These are phyloP conservation scores for Aciculoconidium aculeatum DNA, from an alignment of 805 yeast genomes.

Conservation along the genomic window DNA sequence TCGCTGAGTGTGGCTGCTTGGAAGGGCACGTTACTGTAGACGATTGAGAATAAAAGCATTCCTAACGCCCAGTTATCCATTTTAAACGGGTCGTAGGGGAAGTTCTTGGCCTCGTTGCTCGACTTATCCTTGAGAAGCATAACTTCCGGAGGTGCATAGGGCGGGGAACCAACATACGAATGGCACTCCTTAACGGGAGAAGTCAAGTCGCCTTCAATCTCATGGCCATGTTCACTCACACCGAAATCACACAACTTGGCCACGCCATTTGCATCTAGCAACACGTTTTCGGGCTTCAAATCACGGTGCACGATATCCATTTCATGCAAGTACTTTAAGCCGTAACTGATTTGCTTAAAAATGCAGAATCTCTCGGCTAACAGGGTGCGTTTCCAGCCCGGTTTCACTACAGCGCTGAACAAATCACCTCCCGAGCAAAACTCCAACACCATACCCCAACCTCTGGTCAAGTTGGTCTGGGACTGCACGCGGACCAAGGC, in stretches of 20 bases:
- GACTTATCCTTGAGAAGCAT: constrained; percentile 41
- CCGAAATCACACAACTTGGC: constrained; percentile 75
- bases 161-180: constrained; percentile 71
- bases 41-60: constrained; percentile 54
- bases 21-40: constrained; percentile 59
- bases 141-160: constrained; percentile 77
- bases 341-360: constrained; percentile 63
- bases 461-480: constrained; percentile 47
- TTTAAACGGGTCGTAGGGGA: constrained; percentile 56
- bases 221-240: constrained; percentile 61
- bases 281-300: constrained; percentile 68
- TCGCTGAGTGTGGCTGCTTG: constrained; percentile 43
- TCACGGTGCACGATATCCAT: constrained; percentile 68
- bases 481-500: constrained; percentile 55
- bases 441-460: constrained; percentile 76
- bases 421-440: constrained; percentile 59
- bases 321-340: constrained; percentile 57
- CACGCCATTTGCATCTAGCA: constrained; percentile 54
- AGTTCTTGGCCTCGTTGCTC: constrained; percentile 24
- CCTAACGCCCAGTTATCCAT: constrained; percentile 77
- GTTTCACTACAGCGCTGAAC: constrained; percentile 46
- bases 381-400: constrained; percentile 54
- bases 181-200: constrained; percentile 36
- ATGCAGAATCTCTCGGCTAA: constrained; percentile 54
- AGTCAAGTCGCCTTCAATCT: constrained; percentile 42